Base-by-base conservation (phyloP, 2,329 filamentous ascomycete species). In the Xylaria hypoxylon region DNA sequence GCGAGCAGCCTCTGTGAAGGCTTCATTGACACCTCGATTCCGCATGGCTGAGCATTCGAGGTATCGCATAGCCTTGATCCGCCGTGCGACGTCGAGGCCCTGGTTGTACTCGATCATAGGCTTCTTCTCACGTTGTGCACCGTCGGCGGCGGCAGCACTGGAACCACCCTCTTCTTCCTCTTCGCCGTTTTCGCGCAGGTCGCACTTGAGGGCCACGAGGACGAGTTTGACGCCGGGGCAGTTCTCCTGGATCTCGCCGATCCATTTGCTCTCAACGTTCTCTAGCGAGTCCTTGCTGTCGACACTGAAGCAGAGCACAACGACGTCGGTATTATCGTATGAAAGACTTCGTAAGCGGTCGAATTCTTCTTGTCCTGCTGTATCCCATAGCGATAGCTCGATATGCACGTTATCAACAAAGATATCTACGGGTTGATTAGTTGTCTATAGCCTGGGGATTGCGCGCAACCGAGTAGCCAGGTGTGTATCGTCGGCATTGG, bases 191-290 rank as follows among this genome's bases (percentile, higher is more conserved):
- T 97, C 95, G 72, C 96, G 89, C 76, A 99, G 82, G 81, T 99
- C 96, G 83, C 96, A 99, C 83, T 99, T 99, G 73, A 99, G 87
- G 26, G 96, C 96, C 4, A 97, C 94, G 7, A 99, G 86, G 19
- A 99, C 96, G 51, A 99, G 88, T 80, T 96, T 97, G 70, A 97
- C 96, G 65, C 92, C 93, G 1, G 94, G 93, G 81, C 96, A 98
- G 82, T 99, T 97, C 82, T 99, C 96, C 69, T 94, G 92, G 72
- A 99, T 99, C 81, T 99, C 96, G 69, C 93, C 92, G 5, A 97
- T 93, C 96, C 96, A 99, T 83, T 99, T 99, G 74, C 93, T 95
- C 80, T 97, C 94, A 68, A 99, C 94, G 87, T 99, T 99, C 80
- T 99, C 96, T 68, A 99, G 89, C 2, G 94, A 97, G 80, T 97